Conservation (phyloP, 352 stramenopile genomes). For the Phytophthora cryptogea region DNA sequence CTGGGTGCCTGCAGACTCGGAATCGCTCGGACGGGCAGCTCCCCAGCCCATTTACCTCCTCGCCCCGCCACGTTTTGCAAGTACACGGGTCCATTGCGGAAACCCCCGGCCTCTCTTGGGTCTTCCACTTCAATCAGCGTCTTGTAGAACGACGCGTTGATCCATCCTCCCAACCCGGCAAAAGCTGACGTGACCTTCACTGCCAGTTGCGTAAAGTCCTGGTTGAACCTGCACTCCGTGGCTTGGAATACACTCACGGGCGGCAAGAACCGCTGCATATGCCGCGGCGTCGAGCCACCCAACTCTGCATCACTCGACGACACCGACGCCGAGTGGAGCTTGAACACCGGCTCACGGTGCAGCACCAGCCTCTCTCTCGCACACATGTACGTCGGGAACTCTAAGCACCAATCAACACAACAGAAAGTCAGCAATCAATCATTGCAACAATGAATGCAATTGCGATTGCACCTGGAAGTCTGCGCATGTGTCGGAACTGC, state of each 20-base stretch:
- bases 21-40: slow-evolving; percentile 63
- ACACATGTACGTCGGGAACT: slow-evolving; percentile 67
- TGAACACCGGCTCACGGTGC: slow-evolving; percentile 56
- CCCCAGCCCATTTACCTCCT: slow-evolving; percentile 59
- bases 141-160: slow-evolving; percentile 62
- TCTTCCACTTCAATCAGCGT: slow-evolving; percentile 61
- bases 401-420: slow-evolving; percentile 23
- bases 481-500: slow-evolving; percentile 56
- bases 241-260: slow-evolving; percentile 73
- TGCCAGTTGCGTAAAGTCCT: slow-evolving; percentile 69
- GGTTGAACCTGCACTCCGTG: slow-evolving; percentile 68
- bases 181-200: slow-evolving; percentile 72
- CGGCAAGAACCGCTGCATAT: slow-evolving; percentile 56
- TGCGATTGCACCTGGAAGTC: slow-evolving; percentile 48
- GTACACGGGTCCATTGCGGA: slow-evolving; percentile 44
- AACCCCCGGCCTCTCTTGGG: slow-evolving; percentile 30
- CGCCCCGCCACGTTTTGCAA: slow-evolving; percentile 71
- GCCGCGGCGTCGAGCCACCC: slow-evolving; percentile 17
- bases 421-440: slow-evolving; percentile 5
- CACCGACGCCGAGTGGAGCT: slow-evolving; percentile 29
- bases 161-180: slow-evolving; percentile 62
- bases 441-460: slow-evolving; percentile 6
- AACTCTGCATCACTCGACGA: slow-evolving; percentile 11
- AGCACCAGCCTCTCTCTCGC: slow-evolving; percentile 54
- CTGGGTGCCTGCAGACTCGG: slow-evolving; percentile 66